phyloP scores from a whole-genome alignment of 169 alveolate genomes.

The Eimeria maxima region DNA sequence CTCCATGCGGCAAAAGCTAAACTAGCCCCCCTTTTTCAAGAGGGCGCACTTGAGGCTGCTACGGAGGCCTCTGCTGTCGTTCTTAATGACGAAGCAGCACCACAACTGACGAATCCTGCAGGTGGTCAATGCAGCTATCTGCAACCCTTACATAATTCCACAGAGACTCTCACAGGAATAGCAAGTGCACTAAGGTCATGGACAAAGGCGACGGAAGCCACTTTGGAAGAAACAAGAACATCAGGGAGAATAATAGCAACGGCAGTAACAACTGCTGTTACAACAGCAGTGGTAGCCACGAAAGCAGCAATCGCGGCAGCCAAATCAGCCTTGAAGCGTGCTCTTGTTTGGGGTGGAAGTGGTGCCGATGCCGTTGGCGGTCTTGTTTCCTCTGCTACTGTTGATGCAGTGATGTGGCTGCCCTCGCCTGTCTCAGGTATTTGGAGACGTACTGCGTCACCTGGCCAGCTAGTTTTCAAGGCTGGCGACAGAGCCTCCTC shows the following conservation, averaged over 20 bases:
- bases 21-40: slow-evolving; percentile 61
- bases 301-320: slow-evolving; percentile 21
- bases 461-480: neutral
- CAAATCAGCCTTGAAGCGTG: neutral
- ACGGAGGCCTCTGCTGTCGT: neutral
- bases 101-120: neutral
- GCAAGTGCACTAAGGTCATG: neutral
- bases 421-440: neutral
- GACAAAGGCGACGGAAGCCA: neutral
- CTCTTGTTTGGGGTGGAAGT: neutral
- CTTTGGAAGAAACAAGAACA: neutral
- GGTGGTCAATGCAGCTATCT: neutral
- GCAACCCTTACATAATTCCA: neutral
- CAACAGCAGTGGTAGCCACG: neutral
- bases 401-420: neutral
- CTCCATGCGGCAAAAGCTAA: slow-evolving; percentile 49
- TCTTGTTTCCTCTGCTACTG: neutral
- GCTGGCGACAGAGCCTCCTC: neutral
- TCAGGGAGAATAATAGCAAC: neutral
- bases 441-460: neutral
- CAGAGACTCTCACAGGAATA: neutral
- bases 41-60: slow-evolving; percentile 8
- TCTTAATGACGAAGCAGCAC: neutral
- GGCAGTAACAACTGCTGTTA: neutral
- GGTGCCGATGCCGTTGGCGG: neutral